Evolutionary conservation across 2,329 filamentous ascomycete species (phyloP).

Genomic region (Nothopassalora personata): DNA sequence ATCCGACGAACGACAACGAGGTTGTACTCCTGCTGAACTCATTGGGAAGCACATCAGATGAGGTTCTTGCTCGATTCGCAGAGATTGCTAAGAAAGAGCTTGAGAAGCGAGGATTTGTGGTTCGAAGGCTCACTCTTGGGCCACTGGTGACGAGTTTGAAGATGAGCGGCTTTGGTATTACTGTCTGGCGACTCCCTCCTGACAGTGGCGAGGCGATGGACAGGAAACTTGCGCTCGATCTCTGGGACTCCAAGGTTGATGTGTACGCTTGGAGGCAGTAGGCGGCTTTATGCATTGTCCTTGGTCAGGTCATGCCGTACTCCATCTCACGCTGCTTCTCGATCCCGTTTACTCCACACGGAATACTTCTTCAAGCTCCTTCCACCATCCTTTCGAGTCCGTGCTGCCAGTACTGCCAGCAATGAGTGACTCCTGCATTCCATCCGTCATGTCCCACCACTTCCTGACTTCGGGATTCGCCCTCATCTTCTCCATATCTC

Average conservation of each 20-base stretch:
- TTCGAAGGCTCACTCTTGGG: conserved; percentile 32
- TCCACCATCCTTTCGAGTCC: conserved; percentile 60
- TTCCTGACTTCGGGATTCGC: conserved; percentile 66
- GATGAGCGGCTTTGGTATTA: conserved; percentile 37
- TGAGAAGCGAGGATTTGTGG: conserved; percentile 28
- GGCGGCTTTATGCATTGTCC: not conserved
- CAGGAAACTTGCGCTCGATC: conserved; percentile 27
- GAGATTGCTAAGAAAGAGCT: conserved; percentile 31
- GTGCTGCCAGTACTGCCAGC: conserved; percentile 55
- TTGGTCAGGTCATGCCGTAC: not conserved
- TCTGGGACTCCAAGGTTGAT: conserved; percentile 34
- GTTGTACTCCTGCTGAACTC: conserved; percentile 35
- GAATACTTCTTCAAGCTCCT: conserved; percentile 42
- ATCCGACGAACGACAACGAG: conserved; percentile 28
- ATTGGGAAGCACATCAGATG: conserved; percentile 34
- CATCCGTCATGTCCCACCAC: conserved; percentile 79
- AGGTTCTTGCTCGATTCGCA: conserved; percentile 33
- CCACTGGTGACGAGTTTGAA: conserved; percentile 35
- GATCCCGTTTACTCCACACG: not conserved
- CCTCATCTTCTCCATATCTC: conserved; percentile 71
- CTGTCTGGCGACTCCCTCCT: conserved; percentile 33
- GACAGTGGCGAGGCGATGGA: conserved; percentile 26
- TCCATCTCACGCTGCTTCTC: not conserved
- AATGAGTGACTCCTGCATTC: conserved; percentile 60
- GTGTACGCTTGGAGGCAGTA: conserved; percentile 35